Percentiles rank a stretch among this genome's conserved stretches.
Evolutionary conservation across 2,329 filamentous ascomycete genomes (phyloP).

Genomic region (Claviceps monticola): DNA sequence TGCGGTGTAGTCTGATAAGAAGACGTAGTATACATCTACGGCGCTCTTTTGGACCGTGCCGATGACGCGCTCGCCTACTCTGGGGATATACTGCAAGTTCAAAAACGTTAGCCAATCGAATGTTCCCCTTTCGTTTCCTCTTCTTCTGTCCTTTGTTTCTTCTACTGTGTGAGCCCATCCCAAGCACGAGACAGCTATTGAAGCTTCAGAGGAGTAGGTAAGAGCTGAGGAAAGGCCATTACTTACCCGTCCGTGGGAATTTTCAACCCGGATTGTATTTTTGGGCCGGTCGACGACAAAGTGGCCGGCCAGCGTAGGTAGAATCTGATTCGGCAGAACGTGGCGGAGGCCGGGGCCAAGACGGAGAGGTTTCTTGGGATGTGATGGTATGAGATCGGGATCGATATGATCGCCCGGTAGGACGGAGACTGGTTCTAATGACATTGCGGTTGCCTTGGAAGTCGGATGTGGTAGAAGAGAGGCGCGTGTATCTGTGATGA

Average conservation of each 20-base stretch:
- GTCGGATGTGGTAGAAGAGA: not conserved
- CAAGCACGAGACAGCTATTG: too few relatives aligned
- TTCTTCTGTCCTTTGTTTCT: not conserved
- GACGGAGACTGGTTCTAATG: constrained; percentile 47
- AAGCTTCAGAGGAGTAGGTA: not conserved
- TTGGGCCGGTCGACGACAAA: constrained; percentile 56
- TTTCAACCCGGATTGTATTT: constrained; percentile 67
- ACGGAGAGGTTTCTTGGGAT: constrained; percentile 57
- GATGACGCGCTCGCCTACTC: constrained; percentile 74
- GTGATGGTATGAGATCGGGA: constrained; percentile 48
- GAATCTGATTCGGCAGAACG: constrained; percentile 61
- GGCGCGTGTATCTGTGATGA: not conserved
- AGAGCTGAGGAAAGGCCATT: not conserved
- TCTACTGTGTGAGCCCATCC: too few relatives aligned
- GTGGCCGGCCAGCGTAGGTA: constrained; percentile 52
- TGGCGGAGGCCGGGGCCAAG: constrained; percentile 76
- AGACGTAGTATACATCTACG: constrained; percentile 67
- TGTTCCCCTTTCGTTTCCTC: too few relatives aligned
- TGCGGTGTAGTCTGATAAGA: constrained; percentile 51
- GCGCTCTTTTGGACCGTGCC: constrained; percentile 67
- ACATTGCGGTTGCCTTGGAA: constrained; percentile 28
- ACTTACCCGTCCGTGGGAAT: constrained; percentile 52
- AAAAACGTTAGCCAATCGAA: not conserved
- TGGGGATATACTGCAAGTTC: constrained; percentile 54
- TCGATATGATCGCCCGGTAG: constrained; percentile 73